These are phyloP conservation scores for Penicillium diatomitis DNA, from an alignment of 495 filamentous ascomycete species.

Conservation along the genomic window DNA sequence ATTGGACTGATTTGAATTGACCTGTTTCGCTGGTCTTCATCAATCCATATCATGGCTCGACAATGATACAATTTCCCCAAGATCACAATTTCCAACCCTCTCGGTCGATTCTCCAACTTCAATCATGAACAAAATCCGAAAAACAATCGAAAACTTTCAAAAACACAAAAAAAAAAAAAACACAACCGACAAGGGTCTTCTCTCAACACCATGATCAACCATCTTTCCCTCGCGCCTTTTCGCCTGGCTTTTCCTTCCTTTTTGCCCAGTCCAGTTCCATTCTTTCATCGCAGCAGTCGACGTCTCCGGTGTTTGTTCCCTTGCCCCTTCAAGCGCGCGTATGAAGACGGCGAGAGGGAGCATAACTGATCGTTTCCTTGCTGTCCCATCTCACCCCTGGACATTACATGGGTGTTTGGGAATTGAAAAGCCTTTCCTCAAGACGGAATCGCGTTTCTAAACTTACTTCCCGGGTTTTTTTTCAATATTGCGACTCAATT, in stretches of 20 bases:
- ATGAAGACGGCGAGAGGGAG: too few species aligned
- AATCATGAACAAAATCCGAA: background rate
- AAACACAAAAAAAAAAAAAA: constrained; percentile 1
- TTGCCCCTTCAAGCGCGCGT: too few species aligned
- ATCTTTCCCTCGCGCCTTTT: background rate
- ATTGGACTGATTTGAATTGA: background rate
- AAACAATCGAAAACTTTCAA: constrained; percentile 1
- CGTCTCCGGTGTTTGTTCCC: background rate
- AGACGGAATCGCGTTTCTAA: too few species aligned
- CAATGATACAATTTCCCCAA: background rate
- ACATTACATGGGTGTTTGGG: too few species aligned
- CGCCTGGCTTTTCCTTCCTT: constrained; percentile 1
- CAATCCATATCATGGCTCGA: too few species aligned
- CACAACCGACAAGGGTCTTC: background rate
- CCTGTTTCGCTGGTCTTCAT: background rate
- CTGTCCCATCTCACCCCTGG: background rate
- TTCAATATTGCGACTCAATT: too few species aligned
- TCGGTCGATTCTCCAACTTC: background rate
- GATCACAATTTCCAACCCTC: background rate
- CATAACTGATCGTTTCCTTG: background rate
- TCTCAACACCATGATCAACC: constrained; percentile 7
- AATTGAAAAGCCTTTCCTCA: too few species aligned
- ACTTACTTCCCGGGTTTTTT: too few species aligned
- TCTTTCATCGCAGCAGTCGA: constrained; percentile 2
- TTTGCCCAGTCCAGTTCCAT: constrained; percentile 8